Conservation (phyloP, 2,329 filamentous ascomycete genomes). For the Orbilia javanica region DNA sequence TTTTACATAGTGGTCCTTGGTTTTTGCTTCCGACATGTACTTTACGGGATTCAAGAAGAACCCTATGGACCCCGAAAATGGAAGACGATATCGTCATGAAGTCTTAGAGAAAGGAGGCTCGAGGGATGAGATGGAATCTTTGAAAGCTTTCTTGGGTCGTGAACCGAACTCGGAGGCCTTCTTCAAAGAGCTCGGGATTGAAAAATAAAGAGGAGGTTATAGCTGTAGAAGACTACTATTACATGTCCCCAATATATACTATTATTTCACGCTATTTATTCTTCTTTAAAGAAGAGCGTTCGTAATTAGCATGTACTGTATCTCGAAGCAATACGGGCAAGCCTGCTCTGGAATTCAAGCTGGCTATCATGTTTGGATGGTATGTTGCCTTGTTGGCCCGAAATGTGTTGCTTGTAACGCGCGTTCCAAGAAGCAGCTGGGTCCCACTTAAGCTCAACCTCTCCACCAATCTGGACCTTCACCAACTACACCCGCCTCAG, state of each 20-base stretch:
- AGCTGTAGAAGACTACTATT: not conserved
- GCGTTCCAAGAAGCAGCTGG: constrained; percentile 2
- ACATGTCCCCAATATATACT: too few species aligned
- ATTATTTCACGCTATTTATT: too few species aligned
- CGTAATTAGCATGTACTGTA: too few species aligned
- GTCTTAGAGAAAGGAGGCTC: constrained; percentile 82
- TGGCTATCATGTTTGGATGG: too few species aligned
- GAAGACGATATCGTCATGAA: constrained; percentile 80
- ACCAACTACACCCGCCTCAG: not conserved
- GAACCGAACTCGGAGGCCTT: constrained; percentile 83
- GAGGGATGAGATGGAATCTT: constrained; percentile 82
- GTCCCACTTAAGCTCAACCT: constrained; percentile 24
- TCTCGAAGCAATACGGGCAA: too few species aligned
- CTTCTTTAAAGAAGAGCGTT: too few species aligned
- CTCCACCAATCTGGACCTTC: constrained; percentile 4
- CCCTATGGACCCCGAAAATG: constrained; percentile 81
- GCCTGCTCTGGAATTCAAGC: not conserved
- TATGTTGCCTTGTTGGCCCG: not conserved
- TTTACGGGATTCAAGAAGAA: constrained; percentile 81
- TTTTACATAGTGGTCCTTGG: constrained; percentile 72
- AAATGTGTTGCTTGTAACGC: constrained; percentile 15
- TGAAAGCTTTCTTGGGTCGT: constrained; percentile 82
- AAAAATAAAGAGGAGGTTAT: constrained; percentile 25
- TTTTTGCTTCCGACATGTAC: constrained; percentile 90
- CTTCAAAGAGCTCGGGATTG: constrained; percentile 79